Evolutionary conservation across 495 filamentous ascomycete genomes (phyloP), one percentile per base, ranked within the genome.

Genomic region (Halenospora varia): DNA sequence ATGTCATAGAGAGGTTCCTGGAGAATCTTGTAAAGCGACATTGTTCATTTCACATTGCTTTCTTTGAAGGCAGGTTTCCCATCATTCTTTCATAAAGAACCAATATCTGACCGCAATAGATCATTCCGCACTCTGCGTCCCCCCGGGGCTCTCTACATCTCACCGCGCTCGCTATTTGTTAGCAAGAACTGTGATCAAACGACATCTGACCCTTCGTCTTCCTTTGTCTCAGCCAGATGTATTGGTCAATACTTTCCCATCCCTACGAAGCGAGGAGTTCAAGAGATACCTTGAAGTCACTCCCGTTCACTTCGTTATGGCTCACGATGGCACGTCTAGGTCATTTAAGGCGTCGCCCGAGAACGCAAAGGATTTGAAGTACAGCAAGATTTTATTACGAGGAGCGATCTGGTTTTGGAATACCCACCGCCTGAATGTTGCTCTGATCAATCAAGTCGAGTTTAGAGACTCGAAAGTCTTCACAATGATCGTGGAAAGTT

Each of bases 41-140:
- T 52, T 91, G 87, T 66, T 77, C 77, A 45, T 90, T 88, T 62
- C 75, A 89, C 23, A 68, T 91, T 50, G 77, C 83, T 2, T 92
- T 89, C 67, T 86, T 91, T 64, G 76, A 83, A 17, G 59, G 70
- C 49, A 57, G 66, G 59, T 67, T 24, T n/a, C n/a, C n/a, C n/a
- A n/a, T n/a, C n/a, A n/a, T n/a, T n/a, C n/a, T n/a, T n/a, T n/a
- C n/a, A n/a, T n/a, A n/a, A n/a, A n/a, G n/a, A n/a, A 64, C 15
- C 13, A 35, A 18, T 55, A 13, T 23, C 49, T 35, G n/a, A n/a
- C n/a, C n/a, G n/a, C n/a, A n/a, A n/a, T 51, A 68, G 63, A 75
- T 25, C 70, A 82, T 55, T 58, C 64, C 24, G 60, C 68, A 6
- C 63, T 81, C 2, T 82, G 75, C 59, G 57, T 82, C 45, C 81